These are phyloP conservation scores for Asterella californica DNA, from an alignment of 225 moss, liverwort and hornwort genomes.

Conservation along the genomic window DNA sequence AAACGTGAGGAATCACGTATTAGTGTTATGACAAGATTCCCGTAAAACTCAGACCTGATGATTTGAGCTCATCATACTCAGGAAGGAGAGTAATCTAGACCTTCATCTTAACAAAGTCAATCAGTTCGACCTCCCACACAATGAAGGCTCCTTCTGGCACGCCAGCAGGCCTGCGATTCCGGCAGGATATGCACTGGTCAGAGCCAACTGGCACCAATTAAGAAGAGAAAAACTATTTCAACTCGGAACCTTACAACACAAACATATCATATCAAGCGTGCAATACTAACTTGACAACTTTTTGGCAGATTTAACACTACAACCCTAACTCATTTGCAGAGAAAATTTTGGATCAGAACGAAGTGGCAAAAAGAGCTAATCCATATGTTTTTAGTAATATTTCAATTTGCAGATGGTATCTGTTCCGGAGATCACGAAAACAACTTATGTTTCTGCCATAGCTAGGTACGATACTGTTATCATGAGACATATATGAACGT, in stretches of 20 bases:
- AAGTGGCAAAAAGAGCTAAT: background rate
- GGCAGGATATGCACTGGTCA: background rate
- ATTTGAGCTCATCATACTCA: background rate
- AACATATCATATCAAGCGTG: background rate
- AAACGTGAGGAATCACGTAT: background rate
- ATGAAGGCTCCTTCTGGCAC: slow-evolving; percentile 85
- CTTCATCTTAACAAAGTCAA: slow-evolving; percentile 75
- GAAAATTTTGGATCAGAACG: background rate
- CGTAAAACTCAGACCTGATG: too few relatives aligned
- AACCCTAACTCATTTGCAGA: background rate
- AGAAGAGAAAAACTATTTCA: background rate
- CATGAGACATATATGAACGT: too few relatives aligned
- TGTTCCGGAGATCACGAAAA: background rate
- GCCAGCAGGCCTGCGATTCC: slow-evolving; percentile 56
- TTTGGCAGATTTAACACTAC: background rate
- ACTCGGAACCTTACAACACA: background rate
- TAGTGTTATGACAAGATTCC: background rate
- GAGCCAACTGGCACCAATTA: background rate
- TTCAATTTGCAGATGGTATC: background rate
- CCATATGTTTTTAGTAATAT: background rate
- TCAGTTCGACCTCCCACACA: slow-evolving; percentile 90
- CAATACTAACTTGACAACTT: background rate
- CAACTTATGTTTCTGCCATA: background rate
- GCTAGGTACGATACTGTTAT: too few relatives aligned
- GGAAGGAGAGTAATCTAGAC: slow-evolving; percentile 22